These are phyloP conservation scores for Zelonia costaricensis DNA, from an alignment of 208 protist species.

Conservation along the genomic window DNA sequence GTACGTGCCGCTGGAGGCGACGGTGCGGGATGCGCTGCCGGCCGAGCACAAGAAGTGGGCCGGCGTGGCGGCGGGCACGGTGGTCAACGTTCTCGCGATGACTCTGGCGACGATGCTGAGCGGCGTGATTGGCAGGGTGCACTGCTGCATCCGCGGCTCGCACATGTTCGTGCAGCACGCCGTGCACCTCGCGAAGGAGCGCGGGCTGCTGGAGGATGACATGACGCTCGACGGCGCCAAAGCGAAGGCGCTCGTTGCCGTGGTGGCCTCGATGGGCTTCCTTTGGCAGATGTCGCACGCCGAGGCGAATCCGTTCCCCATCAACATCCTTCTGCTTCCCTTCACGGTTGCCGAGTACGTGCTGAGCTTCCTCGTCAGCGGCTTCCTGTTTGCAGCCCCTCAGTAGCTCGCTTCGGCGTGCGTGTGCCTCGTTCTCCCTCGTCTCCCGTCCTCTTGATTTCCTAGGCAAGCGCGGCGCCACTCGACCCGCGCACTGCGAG, in stretches of 20 bases:
- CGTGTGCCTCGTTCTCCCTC: neutral
- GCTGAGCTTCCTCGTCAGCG: constrained; percentile 31
- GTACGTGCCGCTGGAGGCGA: constrained; percentile 43
- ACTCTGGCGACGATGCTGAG: constrained; percentile 39
- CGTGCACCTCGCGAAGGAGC: constrained; percentile 36
- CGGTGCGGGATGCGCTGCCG: constrained; percentile 53
- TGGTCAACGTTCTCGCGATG: constrained; percentile 37
- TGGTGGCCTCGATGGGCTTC: constrained; percentile 66
- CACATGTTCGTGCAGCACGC: constrained; percentile 49
- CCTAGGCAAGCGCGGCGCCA: too few relatives aligned
- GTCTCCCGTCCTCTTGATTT: neutral
- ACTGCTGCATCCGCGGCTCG: constrained; percentile 66
- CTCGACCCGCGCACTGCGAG: too few relatives aligned
- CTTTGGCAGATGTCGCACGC: constrained; percentile 68
- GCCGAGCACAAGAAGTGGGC: constrained; percentile 59
- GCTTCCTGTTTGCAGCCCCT: constrained; percentile 29
- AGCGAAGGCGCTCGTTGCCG: constrained; percentile 39
- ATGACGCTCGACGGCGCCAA: constrained; percentile 40
- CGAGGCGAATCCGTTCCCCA: constrained; percentile 65
- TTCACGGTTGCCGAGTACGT: constrained; percentile 54
- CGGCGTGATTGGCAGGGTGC: constrained; percentile 43
- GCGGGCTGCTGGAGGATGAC: constrained; percentile 44
- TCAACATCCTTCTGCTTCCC: constrained; percentile 77
- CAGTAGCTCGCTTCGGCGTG: constrained; percentile 1
- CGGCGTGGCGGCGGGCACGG: constrained; percentile 26